Conservation (phyloP, 1,139 yeast species). For the Pichia kudriavzevii region DNA sequence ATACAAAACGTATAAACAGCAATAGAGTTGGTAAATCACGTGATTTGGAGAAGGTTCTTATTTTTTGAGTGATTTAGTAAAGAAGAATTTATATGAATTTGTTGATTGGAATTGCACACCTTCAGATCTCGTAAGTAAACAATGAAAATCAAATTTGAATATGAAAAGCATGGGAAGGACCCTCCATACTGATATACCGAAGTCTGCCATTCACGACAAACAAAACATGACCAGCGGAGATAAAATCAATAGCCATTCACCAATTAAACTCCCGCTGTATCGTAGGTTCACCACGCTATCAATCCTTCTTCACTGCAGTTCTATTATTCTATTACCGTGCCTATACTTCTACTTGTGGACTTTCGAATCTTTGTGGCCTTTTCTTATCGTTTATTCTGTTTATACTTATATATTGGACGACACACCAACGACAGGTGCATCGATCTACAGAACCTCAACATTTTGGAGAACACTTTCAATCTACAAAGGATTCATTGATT, state of each 20-base stretch:
- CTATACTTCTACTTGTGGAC: slow-evolving; percentile 44
- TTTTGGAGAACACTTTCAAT: slow-evolving; percentile 50
- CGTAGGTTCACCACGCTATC: slow-evolving; percentile 65
- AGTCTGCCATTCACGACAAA: no score
- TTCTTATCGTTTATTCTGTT: slow-evolving; percentile 43
- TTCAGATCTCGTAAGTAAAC: no score
- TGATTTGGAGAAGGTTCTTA: no score
- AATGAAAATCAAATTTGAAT: no score
- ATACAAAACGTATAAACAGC: no score
- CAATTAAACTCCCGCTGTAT: slow-evolving; percentile 46
- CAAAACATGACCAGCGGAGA: no score
- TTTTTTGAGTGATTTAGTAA: no score
- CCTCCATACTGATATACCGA: no score
- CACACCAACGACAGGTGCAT: slow-evolving; percentile 70
- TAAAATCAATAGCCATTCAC: no score
- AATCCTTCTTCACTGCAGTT: slow-evolving; percentile 68
- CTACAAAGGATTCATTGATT: slow-evolving; percentile 70
- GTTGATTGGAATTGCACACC: no score
- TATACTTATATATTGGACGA: slow-evolving; percentile 53
- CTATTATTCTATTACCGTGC: slow-evolving; percentile 57
- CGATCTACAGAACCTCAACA: slow-evolving; percentile 47
- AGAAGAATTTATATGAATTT: neutral
- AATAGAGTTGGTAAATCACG: no score
- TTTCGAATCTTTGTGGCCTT: slow-evolving; percentile 46
- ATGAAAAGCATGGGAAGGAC: no score